phyloP scores from a whole-genome alignment of 225 moss, liverwort and hornwort species.

The Sphagnum contortum region DNA sequence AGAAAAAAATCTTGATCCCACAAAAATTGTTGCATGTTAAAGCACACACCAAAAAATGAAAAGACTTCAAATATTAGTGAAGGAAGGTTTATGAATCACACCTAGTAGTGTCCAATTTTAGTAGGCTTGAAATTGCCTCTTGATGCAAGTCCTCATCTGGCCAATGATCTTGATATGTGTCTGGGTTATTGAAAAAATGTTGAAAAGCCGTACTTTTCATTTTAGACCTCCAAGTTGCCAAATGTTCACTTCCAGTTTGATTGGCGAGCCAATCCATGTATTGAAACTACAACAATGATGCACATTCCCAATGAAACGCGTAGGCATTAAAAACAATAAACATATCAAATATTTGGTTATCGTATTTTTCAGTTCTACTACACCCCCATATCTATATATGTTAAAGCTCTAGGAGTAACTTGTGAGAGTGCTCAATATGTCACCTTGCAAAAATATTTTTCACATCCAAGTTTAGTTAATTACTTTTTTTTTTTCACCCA shows the following conservation, averaged over 20 bases:
- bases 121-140: slow-evolving; percentile 15
- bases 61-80: no score
- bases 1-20: no score
- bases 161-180: slow-evolving; percentile 62
- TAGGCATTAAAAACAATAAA: background rate
- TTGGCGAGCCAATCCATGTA: slow-evolving; percentile 57
- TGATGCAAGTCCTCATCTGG: slow-evolving; percentile 40
- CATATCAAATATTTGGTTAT: background rate
- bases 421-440: no score
- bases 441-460: no score
- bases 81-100: background rate
- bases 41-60: no score
- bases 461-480: no score
- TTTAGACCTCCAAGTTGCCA: slow-evolving; percentile 25
- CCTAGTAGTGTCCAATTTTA: slow-evolving; percentile 7
- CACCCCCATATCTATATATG: no score
- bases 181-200: slow-evolving; percentile 10
- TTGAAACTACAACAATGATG: slow-evolving; percentile 31
- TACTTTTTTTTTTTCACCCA: no score
- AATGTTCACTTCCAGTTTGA: slow-evolving; percentile 41
- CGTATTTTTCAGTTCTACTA: no score
- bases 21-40: no score
- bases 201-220: slow-evolving; percentile 1
- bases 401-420: no score
- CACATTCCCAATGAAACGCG: background rate